These are phyloP conservation scores for Thelephora ganbajun DNA, from an alignment of 768 basidiomycete genomes.

Conservation along the genomic window DNA sequence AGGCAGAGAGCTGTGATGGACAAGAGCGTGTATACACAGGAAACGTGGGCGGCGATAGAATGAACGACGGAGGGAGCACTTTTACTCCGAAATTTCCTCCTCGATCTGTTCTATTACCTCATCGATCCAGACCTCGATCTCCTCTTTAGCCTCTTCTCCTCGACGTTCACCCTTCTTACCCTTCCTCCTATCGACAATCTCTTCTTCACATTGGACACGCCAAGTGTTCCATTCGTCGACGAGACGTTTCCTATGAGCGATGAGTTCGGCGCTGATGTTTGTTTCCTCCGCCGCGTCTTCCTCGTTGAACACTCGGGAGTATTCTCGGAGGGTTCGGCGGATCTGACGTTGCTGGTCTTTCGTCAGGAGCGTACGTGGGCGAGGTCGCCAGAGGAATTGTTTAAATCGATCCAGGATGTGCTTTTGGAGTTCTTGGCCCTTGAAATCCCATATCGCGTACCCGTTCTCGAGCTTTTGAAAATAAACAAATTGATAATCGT, in stretches of 20 bases:
- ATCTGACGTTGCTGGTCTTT: constrained; percentile 83
- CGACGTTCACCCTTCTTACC: constrained; percentile 22
- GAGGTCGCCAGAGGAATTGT: constrained; percentile 96
- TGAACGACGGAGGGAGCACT: background rate
- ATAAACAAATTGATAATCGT: background rate
- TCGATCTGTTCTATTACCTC: constrained; percentile 88
- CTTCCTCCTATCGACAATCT: constrained; percentile 40
- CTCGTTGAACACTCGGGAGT: constrained; percentile 85
- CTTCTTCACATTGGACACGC: constrained; percentile 59
- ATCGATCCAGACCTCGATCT: constrained; percentile 89
- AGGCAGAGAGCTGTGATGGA: no score
- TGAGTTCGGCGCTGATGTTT: constrained; percentile 85
- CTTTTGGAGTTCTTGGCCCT: constrained; percentile 87
- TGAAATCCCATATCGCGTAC: constrained; percentile 95
- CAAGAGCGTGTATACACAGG: no score
- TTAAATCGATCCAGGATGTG: constrained; percentile 90
- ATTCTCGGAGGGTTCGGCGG: constrained; percentile 82
- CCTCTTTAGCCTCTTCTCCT: constrained; percentile 55
- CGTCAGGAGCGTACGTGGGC: constrained; percentile 76
- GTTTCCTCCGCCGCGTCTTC: constrained; percentile 94
- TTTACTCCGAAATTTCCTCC: constrained; percentile 52
- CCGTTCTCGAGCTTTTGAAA: constrained; percentile 79
- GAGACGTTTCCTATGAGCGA: constrained; percentile 78
- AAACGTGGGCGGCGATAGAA: no score
- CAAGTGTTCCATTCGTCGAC: constrained; percentile 99